Conservation (phyloP, 73 alveolate genomes). For the Tetrahymena malaccensis region DNA sequence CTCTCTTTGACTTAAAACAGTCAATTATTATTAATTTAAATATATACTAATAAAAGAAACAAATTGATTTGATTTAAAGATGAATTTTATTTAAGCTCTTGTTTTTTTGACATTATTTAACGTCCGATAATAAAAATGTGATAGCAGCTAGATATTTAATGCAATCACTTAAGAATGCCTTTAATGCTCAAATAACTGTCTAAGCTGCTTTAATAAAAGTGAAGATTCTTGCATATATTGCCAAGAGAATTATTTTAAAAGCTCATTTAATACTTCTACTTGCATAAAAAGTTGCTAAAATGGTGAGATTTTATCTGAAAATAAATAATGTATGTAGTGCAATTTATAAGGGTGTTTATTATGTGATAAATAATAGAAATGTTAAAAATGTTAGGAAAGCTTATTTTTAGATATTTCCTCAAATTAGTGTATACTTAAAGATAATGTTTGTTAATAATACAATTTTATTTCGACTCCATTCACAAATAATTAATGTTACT, state of each 20-base stretch:
- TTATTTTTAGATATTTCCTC: not conserved
- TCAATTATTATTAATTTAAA: too few relatives aligned
- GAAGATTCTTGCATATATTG: not conserved
- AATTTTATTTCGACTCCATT: not conserved
- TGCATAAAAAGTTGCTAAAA: not conserved
- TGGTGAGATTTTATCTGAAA: not conserved
- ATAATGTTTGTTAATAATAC: not conserved
- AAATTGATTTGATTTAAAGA: too few relatives aligned
- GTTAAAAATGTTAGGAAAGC: not conserved
- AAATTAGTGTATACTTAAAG: not conserved
- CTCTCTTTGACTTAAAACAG: too few relatives aligned
- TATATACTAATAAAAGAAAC: too few relatives aligned
- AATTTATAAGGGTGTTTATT: not conserved
- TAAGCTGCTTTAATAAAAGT: not conserved
- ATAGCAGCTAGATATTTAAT: not conserved
- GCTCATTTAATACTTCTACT: not conserved
- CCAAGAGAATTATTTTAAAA: not conserved
- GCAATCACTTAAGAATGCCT: not conserved
- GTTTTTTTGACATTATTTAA: too few relatives aligned
- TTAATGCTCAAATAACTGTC: not conserved
- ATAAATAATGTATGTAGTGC: not conserved
- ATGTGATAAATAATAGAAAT: not conserved
- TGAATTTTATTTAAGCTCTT: not conserved
- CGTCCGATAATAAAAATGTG: not conserved
- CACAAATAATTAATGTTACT: not conserved